Conservation (phyloP, 2,329 filamentous ascomycete genomes). For the Exophiala alcalophila region DNA sequence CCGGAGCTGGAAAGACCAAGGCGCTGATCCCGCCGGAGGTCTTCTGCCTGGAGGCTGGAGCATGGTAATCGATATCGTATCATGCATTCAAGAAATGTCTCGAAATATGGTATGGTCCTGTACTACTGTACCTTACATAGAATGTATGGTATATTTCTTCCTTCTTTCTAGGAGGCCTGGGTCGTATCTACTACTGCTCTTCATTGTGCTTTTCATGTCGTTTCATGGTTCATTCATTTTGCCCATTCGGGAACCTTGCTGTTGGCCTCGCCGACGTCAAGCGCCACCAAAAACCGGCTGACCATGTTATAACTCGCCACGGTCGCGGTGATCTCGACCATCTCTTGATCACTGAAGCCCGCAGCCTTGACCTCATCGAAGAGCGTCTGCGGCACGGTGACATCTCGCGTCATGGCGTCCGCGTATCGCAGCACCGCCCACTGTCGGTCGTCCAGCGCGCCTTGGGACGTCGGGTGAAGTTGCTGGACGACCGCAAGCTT, state of each 20-base stretch:
- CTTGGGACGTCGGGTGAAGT: slow-evolving; percentile 35
- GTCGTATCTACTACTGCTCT: no score
- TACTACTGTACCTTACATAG: no score
- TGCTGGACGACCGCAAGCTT: slow-evolving; percentile 48
- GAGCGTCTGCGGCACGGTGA: slow-evolving; percentile 65
- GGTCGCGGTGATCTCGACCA: slow-evolving; percentile 82
- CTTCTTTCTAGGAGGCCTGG: no score
- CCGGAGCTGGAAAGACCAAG: no score
- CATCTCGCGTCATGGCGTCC: slow-evolving; percentile 78
- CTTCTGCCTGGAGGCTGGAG: no score
- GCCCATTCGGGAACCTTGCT: slow-evolving; percentile 29
- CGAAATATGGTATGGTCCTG: no score
- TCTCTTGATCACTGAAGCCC: slow-evolving; percentile 66
- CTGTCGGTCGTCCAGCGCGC: slow-evolving; percentile 45
- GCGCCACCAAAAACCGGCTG: slow-evolving; percentile 76
- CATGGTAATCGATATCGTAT: no score
- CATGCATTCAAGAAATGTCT: no score
- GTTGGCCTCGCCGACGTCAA: slow-evolving; percentile 61
- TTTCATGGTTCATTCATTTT: slow-evolving; percentile 2
- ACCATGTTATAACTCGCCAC: slow-evolving; percentile 88
- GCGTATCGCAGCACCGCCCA: slow-evolving; percentile 69
- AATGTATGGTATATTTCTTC: no score
- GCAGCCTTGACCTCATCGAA: slow-evolving; percentile 59
- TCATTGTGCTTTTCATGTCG: not conserved
- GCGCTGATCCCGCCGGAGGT: no score